Evolutionary conservation across 2,329 filamentous ascomycete species (phyloP).

Genomic region (Fusarium nodosum): DNA sequence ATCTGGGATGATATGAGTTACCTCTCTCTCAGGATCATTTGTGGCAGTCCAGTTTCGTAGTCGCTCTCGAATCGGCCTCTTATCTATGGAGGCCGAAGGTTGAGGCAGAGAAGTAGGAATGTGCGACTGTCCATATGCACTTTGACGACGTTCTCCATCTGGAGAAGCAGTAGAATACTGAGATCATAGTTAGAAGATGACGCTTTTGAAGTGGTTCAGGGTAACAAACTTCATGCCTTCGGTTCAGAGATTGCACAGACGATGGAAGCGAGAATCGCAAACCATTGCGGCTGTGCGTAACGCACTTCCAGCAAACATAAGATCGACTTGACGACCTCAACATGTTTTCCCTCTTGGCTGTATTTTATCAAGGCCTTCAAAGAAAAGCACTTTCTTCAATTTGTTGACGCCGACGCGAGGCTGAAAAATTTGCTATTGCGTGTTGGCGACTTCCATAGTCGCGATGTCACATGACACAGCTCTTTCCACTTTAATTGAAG

Average conservation of each 20-base stretch:
- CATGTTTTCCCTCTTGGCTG: conserved; percentile 44
- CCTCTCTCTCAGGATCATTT: conserved; percentile 16
- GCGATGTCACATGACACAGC: conserved; percentile 47
- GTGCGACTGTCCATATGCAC: conserved; percentile 22
- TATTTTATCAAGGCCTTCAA: conserved; percentile 9
- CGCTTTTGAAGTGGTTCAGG: neutral
- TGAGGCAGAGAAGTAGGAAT: conserved; percentile 38
- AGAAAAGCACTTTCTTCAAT: conserved; percentile 2
- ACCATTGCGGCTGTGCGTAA: conserved; percentile 40
- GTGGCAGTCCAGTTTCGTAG: conserved; percentile 41
- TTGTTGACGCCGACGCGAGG: conserved; percentile 13
- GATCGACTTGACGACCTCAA: conserved; percentile 50
- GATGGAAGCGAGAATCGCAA: conserved; percentile 10
- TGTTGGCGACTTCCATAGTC: conserved; percentile 30
- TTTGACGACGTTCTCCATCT: conserved; percentile 15
- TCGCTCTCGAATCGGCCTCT: conserved; percentile 41
- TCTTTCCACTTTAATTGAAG: conserved; percentile 30
- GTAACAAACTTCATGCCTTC: conserved; percentile 32
- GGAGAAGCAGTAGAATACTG: conserved; percentile 33
- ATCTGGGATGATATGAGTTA: conserved; percentile 42
- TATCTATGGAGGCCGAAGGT: conserved; percentile 10
- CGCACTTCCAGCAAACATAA: conserved; percentile 55
- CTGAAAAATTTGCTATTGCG: conserved; percentile 48
- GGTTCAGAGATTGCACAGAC: conserved; percentile 18
- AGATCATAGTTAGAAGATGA: conserved; percentile 17